phyloP scores from a whole-genome alignment of 192 early-diverging fungal species.

The Linnemannia exigua region DNA sequence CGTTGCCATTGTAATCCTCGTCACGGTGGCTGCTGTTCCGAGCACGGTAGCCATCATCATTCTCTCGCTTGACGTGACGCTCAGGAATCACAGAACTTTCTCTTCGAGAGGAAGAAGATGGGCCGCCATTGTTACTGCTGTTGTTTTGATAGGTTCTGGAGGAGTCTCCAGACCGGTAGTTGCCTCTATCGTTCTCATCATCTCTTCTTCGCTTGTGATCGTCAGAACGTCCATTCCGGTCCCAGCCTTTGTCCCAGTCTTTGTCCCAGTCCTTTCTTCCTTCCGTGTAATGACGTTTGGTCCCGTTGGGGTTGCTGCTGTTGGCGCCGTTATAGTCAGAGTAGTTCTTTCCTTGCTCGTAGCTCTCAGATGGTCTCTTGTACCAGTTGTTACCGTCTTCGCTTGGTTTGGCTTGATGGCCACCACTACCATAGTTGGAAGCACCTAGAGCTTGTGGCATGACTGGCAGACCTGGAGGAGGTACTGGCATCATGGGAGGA shows the following conservation, averaged over 20 bases:
- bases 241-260: constrained; percentile 4
- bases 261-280: constrained; percentile 11
- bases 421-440: not conserved
- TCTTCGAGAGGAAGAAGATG: constrained; percentile 4
- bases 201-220: constrained; percentile 18
- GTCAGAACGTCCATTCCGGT: constrained; percentile 16
- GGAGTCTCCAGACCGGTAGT: constrained; percentile 6
- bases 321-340: not conserved
- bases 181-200: not conserved
- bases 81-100: not conserved
- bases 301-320: constrained; percentile 3
- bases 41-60: not conserved
- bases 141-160: constrained; percentile 1
- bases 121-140: not conserved
- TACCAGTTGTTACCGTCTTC: constrained; percentile 1
- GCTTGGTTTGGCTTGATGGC: not conserved
- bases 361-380: not conserved
- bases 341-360: not conserved
- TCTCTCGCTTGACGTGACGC: constrained; percentile 6
- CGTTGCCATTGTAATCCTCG: not conserved
- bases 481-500: constrained; percentile 11
- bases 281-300: constrained; percentile 11
- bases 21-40: not conserved
- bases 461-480: constrained; percentile 15
- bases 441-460: not conserved